Percentiles rank a stretch among this genome's conserved stretches.
Conservation (phyloP, 163 green algal species). For the Trebouxia gelatinosa region DNA sequence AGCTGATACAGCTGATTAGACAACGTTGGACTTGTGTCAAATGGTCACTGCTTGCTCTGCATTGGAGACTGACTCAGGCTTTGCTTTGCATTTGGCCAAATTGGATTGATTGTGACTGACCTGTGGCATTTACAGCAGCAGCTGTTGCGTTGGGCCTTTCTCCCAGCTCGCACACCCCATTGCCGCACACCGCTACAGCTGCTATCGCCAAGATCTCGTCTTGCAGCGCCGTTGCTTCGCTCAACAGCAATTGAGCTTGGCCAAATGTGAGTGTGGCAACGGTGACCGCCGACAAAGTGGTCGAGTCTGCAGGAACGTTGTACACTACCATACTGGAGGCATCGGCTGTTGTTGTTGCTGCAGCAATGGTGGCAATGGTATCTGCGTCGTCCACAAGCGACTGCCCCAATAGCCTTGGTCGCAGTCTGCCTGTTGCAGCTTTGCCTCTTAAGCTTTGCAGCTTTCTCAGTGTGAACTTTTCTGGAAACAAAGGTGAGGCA, state of each 20-base stretch:
- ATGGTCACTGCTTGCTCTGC: too few species aligned
- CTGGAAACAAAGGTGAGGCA: too few species aligned
- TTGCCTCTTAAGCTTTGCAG: too few species aligned
- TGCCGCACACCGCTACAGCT: conserved; percentile 35
- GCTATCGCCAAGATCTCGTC: not conserved
- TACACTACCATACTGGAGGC: not conserved
- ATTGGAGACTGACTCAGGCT: too few species aligned
- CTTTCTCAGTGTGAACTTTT: too few species aligned
- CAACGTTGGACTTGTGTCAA: too few species aligned
- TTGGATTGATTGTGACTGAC: not conserved
- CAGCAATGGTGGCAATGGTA: not conserved
- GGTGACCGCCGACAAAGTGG: conserved; percentile 7
- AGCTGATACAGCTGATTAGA: too few species aligned
- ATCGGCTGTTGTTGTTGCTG: not conserved
- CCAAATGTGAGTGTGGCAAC: conserved; percentile 20
- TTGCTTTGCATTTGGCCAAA: not conserved
- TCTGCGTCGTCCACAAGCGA: not conserved
- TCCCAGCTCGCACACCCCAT: conserved; percentile 38
- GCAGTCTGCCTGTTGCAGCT: too few species aligned
- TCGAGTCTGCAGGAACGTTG: not conserved
- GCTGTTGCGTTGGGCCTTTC: conserved; percentile 31
- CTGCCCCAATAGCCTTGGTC: not conserved
- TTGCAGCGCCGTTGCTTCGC: conserved; percentile 7
- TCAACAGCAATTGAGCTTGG: conserved; percentile 19
- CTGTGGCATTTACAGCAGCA: conserved; percentile 12